Base-by-base conservation (phyloP, 1,139 yeast species). In the Magnusiomyces ingens region DNA sequence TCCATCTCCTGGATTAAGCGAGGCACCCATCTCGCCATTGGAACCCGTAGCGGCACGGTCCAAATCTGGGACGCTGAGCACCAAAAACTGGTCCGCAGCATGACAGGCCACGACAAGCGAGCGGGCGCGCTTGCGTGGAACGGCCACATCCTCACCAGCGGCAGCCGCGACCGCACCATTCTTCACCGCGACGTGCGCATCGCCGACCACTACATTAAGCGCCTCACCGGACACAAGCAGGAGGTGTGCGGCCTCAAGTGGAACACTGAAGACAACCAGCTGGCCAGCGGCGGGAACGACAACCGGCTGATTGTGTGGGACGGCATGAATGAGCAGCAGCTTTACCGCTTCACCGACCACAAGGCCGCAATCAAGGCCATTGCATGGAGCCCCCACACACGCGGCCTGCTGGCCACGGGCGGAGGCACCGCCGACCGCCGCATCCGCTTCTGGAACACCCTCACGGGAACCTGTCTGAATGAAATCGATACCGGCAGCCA, bases 11-110 rank as follows among this genome's bases (percentile, higher is more conserved):
- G 99, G 99, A 88, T 93, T 53, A 66, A 65, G 37, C 62, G 95
- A 84, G 63, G 97, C 37, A 84, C 95, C 18, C 97, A 93, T 72
- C 67, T 93, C 48, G 98, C 99, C 0, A 82, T 93, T 12, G 99
- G 99, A 2, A 89, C 97, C 1, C 78, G 80, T 55, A 77, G 81
- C 50, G 99, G 99, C 0, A 67, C 84, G 45, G 97, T 93, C 3
- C 96, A 91, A 65, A 89, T 93, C 22, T 93, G 97, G 95, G 99
- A 94, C 68, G 95, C 93, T 0, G 81, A 86, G n/a, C 83, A 84
- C 52, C 78, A 81, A 57, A 85, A 87, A 68, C 84, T 95, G 62
- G 81, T 91, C 11, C 77, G 99, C 58, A 84, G 95, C 11, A 87
- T 94, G 93, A 79, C 93, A 1, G 99, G 99, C 2, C 99, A 93